Evolutionary conservation across 2,329 filamentous ascomycete species (phyloP), one percentile per base, ranked within the genome.

Genomic region (Calonectria henricotiae): DNA sequence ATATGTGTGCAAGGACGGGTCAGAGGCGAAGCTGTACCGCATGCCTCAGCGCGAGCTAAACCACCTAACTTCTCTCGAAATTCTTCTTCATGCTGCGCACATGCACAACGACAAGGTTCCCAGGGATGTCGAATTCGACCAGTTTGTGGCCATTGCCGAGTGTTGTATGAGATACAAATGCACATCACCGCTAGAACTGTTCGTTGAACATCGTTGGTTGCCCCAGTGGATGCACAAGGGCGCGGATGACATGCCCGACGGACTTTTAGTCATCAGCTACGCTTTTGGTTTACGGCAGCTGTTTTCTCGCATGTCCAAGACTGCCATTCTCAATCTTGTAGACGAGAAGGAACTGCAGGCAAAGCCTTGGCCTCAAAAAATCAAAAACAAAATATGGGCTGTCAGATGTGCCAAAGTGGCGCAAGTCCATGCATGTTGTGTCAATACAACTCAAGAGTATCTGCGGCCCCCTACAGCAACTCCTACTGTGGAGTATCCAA

Each of bases 1-100:
- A 27, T 83, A 84, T 62, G 76, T 79, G 15, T 86, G 82, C 71
- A 79, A 81, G 37, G 85, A 88, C 62, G 85, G 85, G 0, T 80
- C 81, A 7, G 82, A 85, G 71, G 83, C 83, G 1, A 84, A 80
- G 71, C 73, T 89, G 1, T 89, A 87, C 70, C 83, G 85, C 12
- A 89, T 89, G 87, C 86, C 87, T 2, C 87, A 89, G 73, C 75
- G 82, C 32, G 87, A 89, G 71, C 70, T 82, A 6, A 86, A 88
- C 63, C 78, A 75, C 2, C 67, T 84, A 2, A 75, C 79, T 3
- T 80, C 84, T 0, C 75, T 89, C 12, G 84, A 85, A 69, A 85
- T 85, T 1, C 71, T 89, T 0, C 78, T 89, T 2, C 83, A 88
- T 67, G 88, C 87, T 2, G 87, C 86, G 0, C 87, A 89, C 71